phyloP scores from a whole-genome alignment of 2,329 filamentous ascomycete genomes.

The Lachnum nothofagi region DNA sequence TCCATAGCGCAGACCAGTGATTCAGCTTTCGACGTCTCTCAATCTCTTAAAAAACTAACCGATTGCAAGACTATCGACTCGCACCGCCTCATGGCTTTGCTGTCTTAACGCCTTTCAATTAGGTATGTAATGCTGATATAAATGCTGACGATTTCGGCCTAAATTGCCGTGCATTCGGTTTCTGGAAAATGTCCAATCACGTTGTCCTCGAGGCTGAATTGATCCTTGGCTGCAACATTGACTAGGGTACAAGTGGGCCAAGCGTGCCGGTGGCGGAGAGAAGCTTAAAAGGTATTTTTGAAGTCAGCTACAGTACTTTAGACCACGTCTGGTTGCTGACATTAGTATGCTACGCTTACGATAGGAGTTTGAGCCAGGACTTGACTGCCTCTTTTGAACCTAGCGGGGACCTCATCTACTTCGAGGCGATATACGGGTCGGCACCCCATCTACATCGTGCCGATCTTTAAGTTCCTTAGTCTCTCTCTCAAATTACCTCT shows the following conservation, averaged over 20 bases:
- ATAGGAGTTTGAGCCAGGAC: not conserved
- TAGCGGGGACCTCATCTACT: not conserved
- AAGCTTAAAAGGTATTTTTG: not conserved
- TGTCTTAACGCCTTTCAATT: no score
- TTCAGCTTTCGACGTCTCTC: no score
- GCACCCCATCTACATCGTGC: not conserved
- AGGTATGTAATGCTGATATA: no score
- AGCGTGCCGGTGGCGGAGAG: not conserved
- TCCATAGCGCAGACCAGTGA: not conserved
- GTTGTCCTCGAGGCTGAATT: not conserved
- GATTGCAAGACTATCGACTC: no score
- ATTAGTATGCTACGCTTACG: constrained; percentile 1
- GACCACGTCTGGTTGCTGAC: not conserved
- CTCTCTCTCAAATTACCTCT: not conserved
- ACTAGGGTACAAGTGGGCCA: not conserved
- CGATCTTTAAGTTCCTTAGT: not conserved
- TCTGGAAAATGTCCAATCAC: not conserved
- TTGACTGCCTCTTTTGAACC: not conserved
- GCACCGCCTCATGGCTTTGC: no score
- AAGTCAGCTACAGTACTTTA: not conserved
- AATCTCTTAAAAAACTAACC: no score
- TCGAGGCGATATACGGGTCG: not conserved
- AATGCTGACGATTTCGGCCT: no score
- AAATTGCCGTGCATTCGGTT: no score
- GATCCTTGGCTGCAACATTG: not conserved